Evolutionary conservation across 805 yeast genomes (phyloP), one percentile per base, ranked within the genome.

Genomic region (Yarrowia alimentaria): DNA sequence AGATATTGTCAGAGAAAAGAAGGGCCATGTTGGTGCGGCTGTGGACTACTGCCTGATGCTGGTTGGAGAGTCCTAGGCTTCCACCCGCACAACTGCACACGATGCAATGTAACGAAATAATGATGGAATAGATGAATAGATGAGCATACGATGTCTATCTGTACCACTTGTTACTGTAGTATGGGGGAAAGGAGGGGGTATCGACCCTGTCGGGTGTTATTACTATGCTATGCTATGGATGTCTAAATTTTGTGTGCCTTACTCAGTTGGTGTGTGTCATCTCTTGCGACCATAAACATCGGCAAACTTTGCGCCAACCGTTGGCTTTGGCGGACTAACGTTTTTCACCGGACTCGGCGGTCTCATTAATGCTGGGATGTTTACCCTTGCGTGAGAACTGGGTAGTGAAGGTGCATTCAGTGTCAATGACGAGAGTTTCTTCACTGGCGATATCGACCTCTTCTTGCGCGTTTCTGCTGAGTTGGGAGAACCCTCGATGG

Each of bases 1-100:
- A 51, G 96, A 88, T 61, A 80, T 88, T 3, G 74, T 88, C 24
- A 66, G 68, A 2, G 78, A 81, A 64, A 84, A 82, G 61, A 73
- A 77, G 55, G 83, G 83, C 24, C 71, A 81, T 45, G 71, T 85
- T 5, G 94, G 89, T 22, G 76, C 74, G 8, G 83, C 90, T 45
- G 83, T 88, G 7, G 95, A 87, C 61, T 77, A 79, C 10, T 72
- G 80, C 54, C 58, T 77, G 31, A 31, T 30, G 50, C 50, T 43
- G 16, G 50, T 43, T 12, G 47, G 47, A 4, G 47, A 40, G 24
- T 26, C 43, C 12, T 35, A 24, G 18, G 10, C 24, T 26, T 9
- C 9, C 33, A 16, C n/a, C n/a, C n/a, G n/a, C 12, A 30, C 33
- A 30, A 30, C 17, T 20, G 20, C 17, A 22, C 9, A 34, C 20